Conservation (phyloP, 2,329 filamentous ascomycete genomes). For the Botryotinia convoluta region DNA sequence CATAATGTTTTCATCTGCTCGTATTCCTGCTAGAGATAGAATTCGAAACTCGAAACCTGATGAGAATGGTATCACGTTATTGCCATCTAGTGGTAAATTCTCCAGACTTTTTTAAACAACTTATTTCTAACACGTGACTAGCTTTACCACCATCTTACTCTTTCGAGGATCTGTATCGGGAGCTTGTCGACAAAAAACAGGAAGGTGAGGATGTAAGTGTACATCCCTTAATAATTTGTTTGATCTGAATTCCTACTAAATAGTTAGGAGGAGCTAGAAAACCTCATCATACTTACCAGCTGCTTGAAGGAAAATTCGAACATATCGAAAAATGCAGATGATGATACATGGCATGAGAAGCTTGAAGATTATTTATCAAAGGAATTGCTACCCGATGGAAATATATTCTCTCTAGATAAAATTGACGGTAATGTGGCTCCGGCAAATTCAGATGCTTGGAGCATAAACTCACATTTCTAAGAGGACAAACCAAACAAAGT, state of each 20-base stretch:
- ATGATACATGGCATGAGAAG: slow-evolving; percentile 23
- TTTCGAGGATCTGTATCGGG: slow-evolving; percentile 20
- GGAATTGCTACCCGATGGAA: slow-evolving; percentile 29
- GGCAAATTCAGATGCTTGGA: neutral
- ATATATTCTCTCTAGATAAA: slow-evolving; percentile 29
- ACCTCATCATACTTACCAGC: slow-evolving; percentile 29
- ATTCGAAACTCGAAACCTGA: neutral
- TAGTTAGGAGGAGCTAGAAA: slow-evolving; percentile 29
- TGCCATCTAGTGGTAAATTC: slow-evolving; percentile 12
- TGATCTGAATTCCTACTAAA: neutral
- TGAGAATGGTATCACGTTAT: neutral
- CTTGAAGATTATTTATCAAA: slow-evolving; percentile 31
- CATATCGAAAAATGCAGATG: slow-evolving; percentile 17
- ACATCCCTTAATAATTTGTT: neutral
- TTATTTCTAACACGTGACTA: slow-evolving; percentile 10
- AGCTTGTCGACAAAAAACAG: slow-evolving; percentile 15
- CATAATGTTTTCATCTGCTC: slow-evolving; percentile 20
- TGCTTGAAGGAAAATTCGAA: slow-evolving; percentile 26
- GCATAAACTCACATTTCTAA: neutral
- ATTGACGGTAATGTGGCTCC: slow-evolving; percentile 25
- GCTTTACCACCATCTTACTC: neutral
- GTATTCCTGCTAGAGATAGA: neutral
- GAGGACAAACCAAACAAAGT: neutral
- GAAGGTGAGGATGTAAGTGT: slow-evolving; percentile 17
- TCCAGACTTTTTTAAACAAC: neutral